Conservation (phyloP, 306 rosid genomes). For the Acacia melanoxylon region DNA sequence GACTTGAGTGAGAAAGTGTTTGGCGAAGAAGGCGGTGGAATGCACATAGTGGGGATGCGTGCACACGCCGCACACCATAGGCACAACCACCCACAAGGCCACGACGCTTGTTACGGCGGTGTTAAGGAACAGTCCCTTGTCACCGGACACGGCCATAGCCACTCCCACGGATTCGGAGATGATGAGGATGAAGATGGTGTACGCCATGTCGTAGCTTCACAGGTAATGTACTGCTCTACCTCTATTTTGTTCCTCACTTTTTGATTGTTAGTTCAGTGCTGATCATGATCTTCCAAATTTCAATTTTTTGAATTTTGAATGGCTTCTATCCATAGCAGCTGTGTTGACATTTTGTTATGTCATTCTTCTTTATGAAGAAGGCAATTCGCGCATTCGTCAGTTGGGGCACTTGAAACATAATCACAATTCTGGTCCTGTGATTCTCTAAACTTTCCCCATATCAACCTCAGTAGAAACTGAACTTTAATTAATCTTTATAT, state of each 20-base stretch:
- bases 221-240: slow-evolving; percentile 45
- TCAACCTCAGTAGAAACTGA: background rate
- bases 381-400: background rate
- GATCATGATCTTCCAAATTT: background rate
- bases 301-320: background rate
- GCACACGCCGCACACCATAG: slow-evolving; percentile 93
- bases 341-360: background rate
- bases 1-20: slow-evolving; percentile 58
- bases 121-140: slow-evolving; percentile 28
- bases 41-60: slow-evolving; percentile 97
- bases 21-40: slow-evolving; percentile 90
- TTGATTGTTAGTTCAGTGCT: background rate
- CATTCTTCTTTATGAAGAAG: background rate
- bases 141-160: slow-evolving; percentile 40
- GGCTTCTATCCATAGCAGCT: background rate
- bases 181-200: slow-evolving; percentile 50
- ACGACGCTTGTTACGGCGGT: slow-evolving; percentile 62
- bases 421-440: background rate
- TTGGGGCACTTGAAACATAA: background rate
- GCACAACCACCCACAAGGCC: slow-evolving; percentile 70
- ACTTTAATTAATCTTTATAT: background rate
- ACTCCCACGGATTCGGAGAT: slow-evolving; percentile 44
- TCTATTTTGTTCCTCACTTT: background rate
- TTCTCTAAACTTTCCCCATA: background rate
- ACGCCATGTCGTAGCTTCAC: slow-evolving; percentile 90